Conservation (phyloP, 306 rosid genomes). For the Vigna hirtella region DNA sequence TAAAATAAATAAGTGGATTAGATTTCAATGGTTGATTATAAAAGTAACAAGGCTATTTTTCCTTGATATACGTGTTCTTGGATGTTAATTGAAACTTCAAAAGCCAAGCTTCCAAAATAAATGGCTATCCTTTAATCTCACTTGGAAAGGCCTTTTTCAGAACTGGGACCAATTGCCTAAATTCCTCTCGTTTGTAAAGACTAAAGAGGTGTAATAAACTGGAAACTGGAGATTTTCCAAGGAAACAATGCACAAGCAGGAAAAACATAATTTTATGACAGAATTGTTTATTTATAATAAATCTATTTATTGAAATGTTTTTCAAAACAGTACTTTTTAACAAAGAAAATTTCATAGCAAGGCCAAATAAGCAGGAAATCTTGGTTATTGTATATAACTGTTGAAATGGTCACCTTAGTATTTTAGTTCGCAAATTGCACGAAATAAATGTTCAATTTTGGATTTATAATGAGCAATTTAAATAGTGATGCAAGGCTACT, state of each 20-base stretch:
- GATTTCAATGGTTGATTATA: conserved; percentile 35
- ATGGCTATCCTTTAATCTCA: conserved; percentile 18
- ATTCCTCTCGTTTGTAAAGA: conserved; percentile 15
- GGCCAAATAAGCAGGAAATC: conserved; percentile 28
- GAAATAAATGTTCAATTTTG: neutral
- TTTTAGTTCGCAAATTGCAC: neutral
- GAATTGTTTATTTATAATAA: neutral
- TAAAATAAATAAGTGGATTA: conserved; percentile 36
- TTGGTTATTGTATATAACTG: conserved; percentile 7
- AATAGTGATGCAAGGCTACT: neutral
- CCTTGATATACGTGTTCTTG: conserved; percentile 1
- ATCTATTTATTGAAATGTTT: neutral
- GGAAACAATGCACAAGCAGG: conserved; percentile 23
- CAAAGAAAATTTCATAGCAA: neutral
- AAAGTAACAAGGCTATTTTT: conserved; percentile 13
- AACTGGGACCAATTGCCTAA: conserved; percentile 28
- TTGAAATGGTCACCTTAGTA: conserved; percentile 1
- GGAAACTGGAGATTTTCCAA: neutral
- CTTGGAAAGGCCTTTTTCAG: conserved; percentile 15
- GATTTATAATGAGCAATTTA: neutral
- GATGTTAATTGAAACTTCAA: conserved; percentile 32
- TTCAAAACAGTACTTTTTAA: conserved; percentile 5
- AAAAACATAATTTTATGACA: neutral
- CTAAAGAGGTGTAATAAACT: neutral
- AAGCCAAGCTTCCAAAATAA: conserved; percentile 25